Conservation (phyloP, 139 green algal species). For the Medakamo hakoo region DNA sequence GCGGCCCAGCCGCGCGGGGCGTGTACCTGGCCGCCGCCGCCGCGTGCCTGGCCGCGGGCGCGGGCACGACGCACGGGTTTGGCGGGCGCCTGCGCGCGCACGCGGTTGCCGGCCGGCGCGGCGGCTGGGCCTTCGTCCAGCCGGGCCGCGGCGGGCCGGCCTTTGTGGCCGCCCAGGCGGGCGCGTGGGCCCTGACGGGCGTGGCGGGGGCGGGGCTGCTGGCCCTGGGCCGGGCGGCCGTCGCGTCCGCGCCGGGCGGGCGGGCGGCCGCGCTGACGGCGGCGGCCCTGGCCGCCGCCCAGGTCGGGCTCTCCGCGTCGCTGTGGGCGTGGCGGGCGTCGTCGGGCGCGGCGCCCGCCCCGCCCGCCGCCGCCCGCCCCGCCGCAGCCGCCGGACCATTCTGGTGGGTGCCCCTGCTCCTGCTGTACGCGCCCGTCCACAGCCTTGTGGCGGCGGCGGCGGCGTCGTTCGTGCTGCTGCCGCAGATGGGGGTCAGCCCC, state of each 20-base stretch:
- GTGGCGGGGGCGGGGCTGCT: not conserved
- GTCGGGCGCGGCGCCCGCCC: too few relatives aligned
- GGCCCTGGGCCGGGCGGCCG: not conserved
- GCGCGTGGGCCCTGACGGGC: not conserved
- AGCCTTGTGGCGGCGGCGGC: not conserved
- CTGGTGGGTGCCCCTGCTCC: too few relatives aligned
- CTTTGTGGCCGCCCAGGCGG: not conserved
- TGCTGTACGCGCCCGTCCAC: not conserved
- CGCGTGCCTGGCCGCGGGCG: not conserved
- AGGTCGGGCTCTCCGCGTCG: not conserved
- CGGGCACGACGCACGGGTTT: not conserved
- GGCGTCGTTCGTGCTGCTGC: not conserved
- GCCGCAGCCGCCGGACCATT: too few relatives aligned
- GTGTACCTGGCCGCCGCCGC: too few relatives aligned
- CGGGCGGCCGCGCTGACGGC: not conserved
- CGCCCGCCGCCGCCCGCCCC: too few relatives aligned
- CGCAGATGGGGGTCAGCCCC: too few relatives aligned
- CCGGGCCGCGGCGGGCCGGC: too few relatives aligned
- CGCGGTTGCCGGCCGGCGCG: too few relatives aligned
- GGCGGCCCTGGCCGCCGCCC: not conserved
- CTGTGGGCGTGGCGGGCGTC: not conserved
- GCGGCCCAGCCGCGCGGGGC: too few relatives aligned
- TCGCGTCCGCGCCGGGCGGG: too few relatives aligned
- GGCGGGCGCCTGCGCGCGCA: not conserved
- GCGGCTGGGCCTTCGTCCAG: not conserved